Evolutionary conservation across 345 rosid genomes (phyloP).

Genomic region (Boechera divaricarpa): DNA sequence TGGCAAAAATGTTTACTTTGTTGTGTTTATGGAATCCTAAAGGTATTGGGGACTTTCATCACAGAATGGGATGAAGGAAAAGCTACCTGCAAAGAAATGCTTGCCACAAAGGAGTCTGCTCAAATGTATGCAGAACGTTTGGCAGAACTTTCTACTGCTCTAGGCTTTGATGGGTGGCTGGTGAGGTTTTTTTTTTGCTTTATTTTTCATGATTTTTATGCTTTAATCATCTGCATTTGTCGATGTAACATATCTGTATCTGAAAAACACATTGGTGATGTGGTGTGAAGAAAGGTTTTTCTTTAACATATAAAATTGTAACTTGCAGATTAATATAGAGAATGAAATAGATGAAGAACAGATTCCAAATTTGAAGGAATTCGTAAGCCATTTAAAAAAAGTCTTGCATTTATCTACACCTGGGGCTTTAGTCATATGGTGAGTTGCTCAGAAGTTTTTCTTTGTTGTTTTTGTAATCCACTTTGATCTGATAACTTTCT

Average conservation of each 20-base stretch:
- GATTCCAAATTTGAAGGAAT: constrained; percentile 68
- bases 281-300: not conserved
- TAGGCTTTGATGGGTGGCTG: constrained; percentile 95
- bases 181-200: constrained; percentile 45
- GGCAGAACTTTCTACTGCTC: constrained; percentile 66
- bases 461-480: not conserved
- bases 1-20: constrained; percentile 16
- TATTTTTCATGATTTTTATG: not conserved
- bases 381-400: constrained; percentile 70
- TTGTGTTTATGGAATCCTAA: constrained; percentile 34
- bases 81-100: constrained; percentile 59
- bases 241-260: not conserved
- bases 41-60: constrained; percentile 92
- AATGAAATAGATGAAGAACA: constrained; percentile 52
- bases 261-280: not conserved
- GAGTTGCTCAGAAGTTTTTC: constrained; percentile 29
- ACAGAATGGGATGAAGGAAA: constrained; percentile 85
- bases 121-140: constrained; percentile 69
- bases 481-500: constrained; percentile 12
- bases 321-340: constrained; percentile 79
- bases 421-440: constrained; percentile 87
- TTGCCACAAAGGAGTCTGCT: constrained; percentile 74
- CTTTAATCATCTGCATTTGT: not conserved
- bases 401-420: constrained; percentile 70
- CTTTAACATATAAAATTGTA: constrained; percentile 7